A percentile compares a stretch with the other conserved stretches of the same genome.
Evolutionary conservation across 2,329 filamentous ascomycete species (phyloP).

Genomic region (Paecilomyces fulvus): DNA sequence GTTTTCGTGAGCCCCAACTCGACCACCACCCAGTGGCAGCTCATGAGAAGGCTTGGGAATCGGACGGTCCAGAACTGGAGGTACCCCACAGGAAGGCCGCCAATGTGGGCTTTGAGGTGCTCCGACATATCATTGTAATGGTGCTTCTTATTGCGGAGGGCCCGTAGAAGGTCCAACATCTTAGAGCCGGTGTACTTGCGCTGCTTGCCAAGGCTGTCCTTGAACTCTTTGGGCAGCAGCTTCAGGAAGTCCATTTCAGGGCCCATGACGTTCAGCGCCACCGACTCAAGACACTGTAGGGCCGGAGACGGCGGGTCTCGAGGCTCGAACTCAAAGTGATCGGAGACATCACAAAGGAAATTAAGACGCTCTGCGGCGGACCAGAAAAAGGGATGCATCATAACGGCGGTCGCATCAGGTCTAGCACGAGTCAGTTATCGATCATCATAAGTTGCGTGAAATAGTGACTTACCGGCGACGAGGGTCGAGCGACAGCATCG

Average conservation of each 20-base stretch:
- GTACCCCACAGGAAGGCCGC: slow-evolving; percentile 69
- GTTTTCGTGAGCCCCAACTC: slow-evolving; percentile 49
- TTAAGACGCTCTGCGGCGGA: slow-evolving; percentile 74
- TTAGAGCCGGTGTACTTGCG: slow-evolving; percentile 82
- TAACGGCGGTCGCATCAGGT: slow-evolving; percentile 68
- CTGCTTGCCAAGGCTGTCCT: slow-evolving; percentile 85
- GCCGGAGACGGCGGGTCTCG: slow-evolving; percentile 69
- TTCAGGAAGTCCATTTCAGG: slow-evolving; percentile 69
- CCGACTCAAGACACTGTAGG: slow-evolving; percentile 51
- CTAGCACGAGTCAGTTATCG: slow-evolving; percentile 17
- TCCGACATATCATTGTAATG: slow-evolving; percentile 96
- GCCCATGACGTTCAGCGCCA: slow-evolving; percentile 34
- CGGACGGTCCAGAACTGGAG: slow-evolving; percentile 71
- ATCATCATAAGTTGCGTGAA: not conserved
- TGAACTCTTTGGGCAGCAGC: slow-evolving; percentile 67
- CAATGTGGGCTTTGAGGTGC: slow-evolving; percentile 63
- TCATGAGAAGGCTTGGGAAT: slow-evolving; percentile 71
- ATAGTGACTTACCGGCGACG: slow-evolving; percentile 42
- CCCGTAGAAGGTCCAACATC: slow-evolving; percentile 78
- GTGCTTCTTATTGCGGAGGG: slow-evolving; percentile 90
- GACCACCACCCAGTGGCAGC: slow-evolving; percentile 67
- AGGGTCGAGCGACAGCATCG: slow-evolving; percentile 65
- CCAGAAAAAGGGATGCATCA: slow-evolving; percentile 98
- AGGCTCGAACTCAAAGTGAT: slow-evolving; percentile 89
- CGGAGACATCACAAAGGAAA: slow-evolving; percentile 93